Conservation (phyloP, 169 alveolate species). For the Plasmodium falciparum region DNA sequence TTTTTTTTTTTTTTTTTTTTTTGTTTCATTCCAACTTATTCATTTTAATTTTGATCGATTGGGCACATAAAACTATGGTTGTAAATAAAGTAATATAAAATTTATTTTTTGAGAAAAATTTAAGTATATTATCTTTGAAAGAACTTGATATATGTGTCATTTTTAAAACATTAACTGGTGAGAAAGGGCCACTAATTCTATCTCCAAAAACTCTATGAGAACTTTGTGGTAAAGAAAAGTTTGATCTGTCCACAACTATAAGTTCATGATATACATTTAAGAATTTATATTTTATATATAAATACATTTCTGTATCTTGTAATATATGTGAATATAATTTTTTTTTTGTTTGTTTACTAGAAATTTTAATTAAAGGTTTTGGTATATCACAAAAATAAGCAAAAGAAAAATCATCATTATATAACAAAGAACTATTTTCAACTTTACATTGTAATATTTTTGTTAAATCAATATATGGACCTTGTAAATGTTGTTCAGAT, state of each 20-base stretch:
- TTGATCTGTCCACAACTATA: constrained; percentile 60
- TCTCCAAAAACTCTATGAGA: constrained; percentile 64
- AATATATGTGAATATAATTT: constrained; percentile 25
- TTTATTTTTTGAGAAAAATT: constrained; percentile 65
- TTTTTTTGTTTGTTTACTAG: constrained; percentile 1
- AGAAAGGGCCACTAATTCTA: constrained; percentile 51
- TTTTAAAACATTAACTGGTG: constrained; percentile 60
- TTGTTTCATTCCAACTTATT: background rate
- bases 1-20: background rate
- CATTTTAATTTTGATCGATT: constrained; percentile 18
- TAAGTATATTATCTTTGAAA: constrained; percentile 26
- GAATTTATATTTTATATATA: constrained; percentile 58
- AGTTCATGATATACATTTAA: constrained; percentile 65
- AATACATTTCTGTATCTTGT: constrained; percentile 65
- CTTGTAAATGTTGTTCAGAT: constrained; percentile 50
- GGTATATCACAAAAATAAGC: constrained; percentile 61
- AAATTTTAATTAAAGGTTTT: constrained; percentile 57
- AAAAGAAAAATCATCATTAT: constrained; percentile 58
- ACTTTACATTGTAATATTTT: constrained; percentile 39
- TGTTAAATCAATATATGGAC: constrained; percentile 60
- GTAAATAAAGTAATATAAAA: constrained; percentile 59
- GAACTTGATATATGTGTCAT: constrained; percentile 54
- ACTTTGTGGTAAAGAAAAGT: constrained; percentile 58
- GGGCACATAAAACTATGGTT: constrained; percentile 44
- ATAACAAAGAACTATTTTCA: constrained; percentile 56